Evolutionary conservation across 1,284 basidiomycete species (phyloP).

Genomic region (Meira nashicola): DNA sequence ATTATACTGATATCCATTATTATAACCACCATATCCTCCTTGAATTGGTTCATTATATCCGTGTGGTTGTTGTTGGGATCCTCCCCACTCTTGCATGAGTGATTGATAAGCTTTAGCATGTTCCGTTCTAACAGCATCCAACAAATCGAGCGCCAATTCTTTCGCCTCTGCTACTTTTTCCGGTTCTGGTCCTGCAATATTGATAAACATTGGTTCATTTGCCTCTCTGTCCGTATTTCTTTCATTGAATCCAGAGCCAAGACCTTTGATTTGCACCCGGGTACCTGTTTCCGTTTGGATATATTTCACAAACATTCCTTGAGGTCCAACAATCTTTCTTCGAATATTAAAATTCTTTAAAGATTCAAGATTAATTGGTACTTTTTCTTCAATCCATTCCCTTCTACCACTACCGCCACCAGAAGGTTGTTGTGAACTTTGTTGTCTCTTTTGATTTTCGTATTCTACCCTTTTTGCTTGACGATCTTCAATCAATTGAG

Average conservation of each 20-base stretch:
- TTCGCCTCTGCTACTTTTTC: constrained; percentile 38
- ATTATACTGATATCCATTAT: not conserved
- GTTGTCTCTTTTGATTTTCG: constrained; percentile 27
- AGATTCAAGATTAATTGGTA: constrained; percentile 74
- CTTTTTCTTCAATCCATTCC: constrained; percentile 44
- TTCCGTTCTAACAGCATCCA: constrained; percentile 44
- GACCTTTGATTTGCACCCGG: constrained; percentile 94
- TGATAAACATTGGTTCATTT: constrained; percentile 78
- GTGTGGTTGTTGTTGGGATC: not conserved
- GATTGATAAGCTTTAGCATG: constrained; percentile 42
- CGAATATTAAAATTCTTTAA: constrained; percentile 95
- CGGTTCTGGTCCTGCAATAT: constrained; percentile 43
- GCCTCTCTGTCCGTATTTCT: constrained; percentile 84
- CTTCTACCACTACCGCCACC: not conserved
- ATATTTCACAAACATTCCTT: constrained; percentile 86
- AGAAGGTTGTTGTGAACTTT: not conserved
- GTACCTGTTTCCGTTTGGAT: constrained; percentile 95
- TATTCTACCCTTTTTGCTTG: constrained; percentile 55
- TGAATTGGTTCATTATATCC: constrained; percentile 9
- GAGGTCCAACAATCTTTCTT: constrained; percentile 91
- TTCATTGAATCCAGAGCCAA: constrained; percentile 91
- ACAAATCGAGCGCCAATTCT: constrained; percentile 38
- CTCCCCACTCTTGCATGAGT: constrained; percentile 2
- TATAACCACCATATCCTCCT: constrained; percentile 16
- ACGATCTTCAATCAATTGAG: constrained; percentile 45